Base-by-base conservation (phyloP, 2,329 filamentous ascomycete genomes). In the Onygenales sp. region DNA sequence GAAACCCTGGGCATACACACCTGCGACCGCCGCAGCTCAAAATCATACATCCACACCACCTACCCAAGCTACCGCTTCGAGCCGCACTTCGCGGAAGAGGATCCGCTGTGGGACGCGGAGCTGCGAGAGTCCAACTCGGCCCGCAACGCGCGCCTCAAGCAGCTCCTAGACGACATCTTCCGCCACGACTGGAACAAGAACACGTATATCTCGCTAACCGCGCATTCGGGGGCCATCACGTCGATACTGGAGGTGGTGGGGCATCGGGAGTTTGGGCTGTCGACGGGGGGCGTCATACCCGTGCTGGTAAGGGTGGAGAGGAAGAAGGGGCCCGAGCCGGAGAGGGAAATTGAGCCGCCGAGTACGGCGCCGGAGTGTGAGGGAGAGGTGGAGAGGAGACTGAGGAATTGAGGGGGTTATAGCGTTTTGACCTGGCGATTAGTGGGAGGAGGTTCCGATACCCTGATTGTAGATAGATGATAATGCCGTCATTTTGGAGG, bases 1-100 rank as follows among this genome's bases (percentile, higher is more conserved):
- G 82, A 85, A 66, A 77, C 77, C 0, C 74, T 83, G 51, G 80
- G 79, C 14, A 73, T 79, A 32, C 81, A 84, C 63, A 84, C 81
- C 0, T 85, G 82, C 62, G 80, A 84, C 64, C 73, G 75, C 11
- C 74, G 82, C 8, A 77, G 75, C 40, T 70, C 65, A 55, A 73
- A 70, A 54, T 68, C 75, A 0, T 70, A 66, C 44, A 82, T 84
- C 54, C 61, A 65, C 10, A 40, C 62, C 1, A 68, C 71, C 46
- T 82, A 77, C 58, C 79, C 80, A 0, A 58, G 58, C 2, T 82
- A 74, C 63, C 63, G 50, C 0, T 73, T 84, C 57, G 81, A 84
- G 59, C 59, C 64, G 3, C 74, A 72, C 0, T 83, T 85, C 54
- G 58, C 70, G 0, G 79, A 83, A 57, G 58, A 73, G 0, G 82